A percentile compares a stretch with the other conserved stretches of the same genome.
phyloP scores from a whole-genome alignment of 805 yeast genomes.

The Spathaspora hagerdaliae region DNA sequence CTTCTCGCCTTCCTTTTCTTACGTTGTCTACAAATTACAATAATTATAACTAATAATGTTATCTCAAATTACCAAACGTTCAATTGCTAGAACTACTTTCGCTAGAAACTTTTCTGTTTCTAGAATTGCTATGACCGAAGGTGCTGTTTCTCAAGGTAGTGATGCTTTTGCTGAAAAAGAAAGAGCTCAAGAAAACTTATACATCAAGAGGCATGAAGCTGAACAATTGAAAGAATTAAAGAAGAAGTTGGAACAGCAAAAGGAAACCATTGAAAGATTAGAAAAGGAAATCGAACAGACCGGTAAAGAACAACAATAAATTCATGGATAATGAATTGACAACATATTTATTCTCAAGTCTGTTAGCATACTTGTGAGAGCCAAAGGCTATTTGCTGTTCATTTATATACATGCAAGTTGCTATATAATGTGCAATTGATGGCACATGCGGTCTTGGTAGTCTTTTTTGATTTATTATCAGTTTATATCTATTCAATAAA shows the following conservation, averaged over 20 bases:
- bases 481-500: too few relatives aligned
- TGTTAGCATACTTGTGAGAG: too few relatives aligned
- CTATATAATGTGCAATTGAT: background rate
- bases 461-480: too few relatives aligned
- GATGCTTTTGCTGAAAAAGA: slow-evolving; percentile 69
- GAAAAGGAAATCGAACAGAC: slow-evolving; percentile 46
- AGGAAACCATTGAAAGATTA: slow-evolving; percentile 50
- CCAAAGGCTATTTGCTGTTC: too few relatives aligned
- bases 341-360: background rate
- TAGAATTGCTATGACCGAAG: slow-evolving; percentile 22
- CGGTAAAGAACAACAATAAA: slow-evolving; percentile 25
- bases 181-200: slow-evolving; percentile 84
- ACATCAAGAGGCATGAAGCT: slow-evolving; percentile 84
- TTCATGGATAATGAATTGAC: background rate
- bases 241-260: slow-evolving; percentile 74
- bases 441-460: background rate
- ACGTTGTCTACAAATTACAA: background rate
- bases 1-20: background rate
- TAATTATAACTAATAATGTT: slow-evolving; percentile 11
- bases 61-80: slow-evolving; percentile 21
- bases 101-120: slow-evolving; percentile 28
- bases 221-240: slow-evolving; percentile 76
- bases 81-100: slow-evolving; percentile 9
- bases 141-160: slow-evolving; percentile 17
- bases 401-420: too few relatives aligned